phyloP scores from a whole-genome alignment of 1,284 basidiomycete genomes.

The Cryptococcus sp. region DNA sequence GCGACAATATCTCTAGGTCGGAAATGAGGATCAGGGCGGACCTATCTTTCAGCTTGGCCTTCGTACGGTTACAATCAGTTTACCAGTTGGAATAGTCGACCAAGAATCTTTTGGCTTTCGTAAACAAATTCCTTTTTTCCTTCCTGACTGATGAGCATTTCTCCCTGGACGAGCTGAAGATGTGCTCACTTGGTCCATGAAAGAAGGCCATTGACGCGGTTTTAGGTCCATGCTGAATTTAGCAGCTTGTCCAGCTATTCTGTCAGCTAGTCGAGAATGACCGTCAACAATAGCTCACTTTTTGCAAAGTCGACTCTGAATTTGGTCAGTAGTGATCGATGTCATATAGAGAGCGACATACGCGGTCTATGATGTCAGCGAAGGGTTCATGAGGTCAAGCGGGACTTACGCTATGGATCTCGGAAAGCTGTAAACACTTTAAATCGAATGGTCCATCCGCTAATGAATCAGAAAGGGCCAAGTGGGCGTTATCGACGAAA shows the following conservation, averaged over 20 bases:
- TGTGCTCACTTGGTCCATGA: conserved; percentile 44
- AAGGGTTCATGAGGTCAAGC: neutral
- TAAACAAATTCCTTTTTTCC: conserved; percentile 23
- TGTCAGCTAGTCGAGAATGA: neutral
- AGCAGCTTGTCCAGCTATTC: conserved; percentile 39
- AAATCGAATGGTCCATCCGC: conserved; percentile 15
- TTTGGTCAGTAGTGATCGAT: neutral
- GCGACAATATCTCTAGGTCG: conserved; percentile 23
- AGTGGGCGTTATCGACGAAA: conserved; percentile 43
- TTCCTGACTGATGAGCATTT: conserved; percentile 9
- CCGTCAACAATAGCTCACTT: conserved; percentile 21
- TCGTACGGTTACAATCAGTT: conserved; percentile 2
- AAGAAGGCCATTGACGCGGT: conserved; percentile 43
- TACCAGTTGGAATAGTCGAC: conserved; percentile 40
- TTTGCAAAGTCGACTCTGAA: conserved; percentile 48
- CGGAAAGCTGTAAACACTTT: conserved; percentile 27
- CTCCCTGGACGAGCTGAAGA: neutral
- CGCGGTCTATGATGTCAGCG: conserved; percentile 27
- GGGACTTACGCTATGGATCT: conserved; percentile 37
- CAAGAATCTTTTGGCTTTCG: conserved; percentile 36
- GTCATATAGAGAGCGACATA: conserved; percentile 16
- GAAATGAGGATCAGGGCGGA: conserved; percentile 33
- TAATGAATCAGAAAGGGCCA: conserved; percentile 37
- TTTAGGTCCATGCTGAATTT: conserved; percentile 21
- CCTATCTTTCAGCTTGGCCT: conserved; percentile 11